Conservation (phyloP, 1,284 basidiomycete species). For the Bjerkandera adusta region DNA sequence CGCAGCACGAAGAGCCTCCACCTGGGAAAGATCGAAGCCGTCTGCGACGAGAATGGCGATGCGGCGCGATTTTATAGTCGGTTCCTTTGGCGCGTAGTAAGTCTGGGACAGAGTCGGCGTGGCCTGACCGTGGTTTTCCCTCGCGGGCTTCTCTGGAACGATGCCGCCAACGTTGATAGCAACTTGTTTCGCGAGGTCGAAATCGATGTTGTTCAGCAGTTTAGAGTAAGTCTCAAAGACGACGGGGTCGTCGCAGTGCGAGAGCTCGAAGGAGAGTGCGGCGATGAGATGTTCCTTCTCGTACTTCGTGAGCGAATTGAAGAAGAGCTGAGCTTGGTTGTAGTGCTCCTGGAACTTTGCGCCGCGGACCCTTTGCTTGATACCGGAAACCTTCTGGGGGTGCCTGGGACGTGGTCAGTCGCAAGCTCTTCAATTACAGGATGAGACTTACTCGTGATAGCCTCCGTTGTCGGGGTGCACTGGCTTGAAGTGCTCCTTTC, state of each 20-base stretch:
- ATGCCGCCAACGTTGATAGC: slow-evolving; percentile 62
- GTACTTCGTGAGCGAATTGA: slow-evolving; percentile 66
- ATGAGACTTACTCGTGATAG: slow-evolving; percentile 49
- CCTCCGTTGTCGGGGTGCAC: slow-evolving; percentile 51
- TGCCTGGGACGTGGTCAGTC: slow-evolving; percentile 32
- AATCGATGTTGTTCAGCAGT: slow-evolving; percentile 67
- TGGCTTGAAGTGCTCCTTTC: slow-evolving; percentile 52
- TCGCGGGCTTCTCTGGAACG: slow-evolving; percentile 45
- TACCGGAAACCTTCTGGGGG: slow-evolving; percentile 50
- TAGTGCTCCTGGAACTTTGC: slow-evolving; percentile 75
- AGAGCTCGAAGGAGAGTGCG: slow-evolving; percentile 77
- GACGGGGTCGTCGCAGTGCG: slow-evolving; percentile 71
- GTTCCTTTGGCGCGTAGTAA: slow-evolving; percentile 54
- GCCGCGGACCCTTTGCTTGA: slow-evolving; percentile 68
- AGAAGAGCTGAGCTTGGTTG: slow-evolving; percentile 73
- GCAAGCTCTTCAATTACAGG: not conserved
- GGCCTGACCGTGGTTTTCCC: slow-evolving; percentile 55
- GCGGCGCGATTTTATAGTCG: slow-evolving; percentile 66
- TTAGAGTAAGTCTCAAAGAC: slow-evolving; percentile 69
- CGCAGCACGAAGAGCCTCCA: slow-evolving; percentile 53
- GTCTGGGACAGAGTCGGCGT: slow-evolving; percentile 58
- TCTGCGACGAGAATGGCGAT: slow-evolving; percentile 75
- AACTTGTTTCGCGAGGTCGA: slow-evolving; percentile 64
- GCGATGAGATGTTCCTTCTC: slow-evolving; percentile 68
- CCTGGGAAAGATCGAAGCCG: slow-evolving; percentile 63